Conservation (phyloP, 345 rosid genomes). For the Boechera divaricarpa region DNA sequence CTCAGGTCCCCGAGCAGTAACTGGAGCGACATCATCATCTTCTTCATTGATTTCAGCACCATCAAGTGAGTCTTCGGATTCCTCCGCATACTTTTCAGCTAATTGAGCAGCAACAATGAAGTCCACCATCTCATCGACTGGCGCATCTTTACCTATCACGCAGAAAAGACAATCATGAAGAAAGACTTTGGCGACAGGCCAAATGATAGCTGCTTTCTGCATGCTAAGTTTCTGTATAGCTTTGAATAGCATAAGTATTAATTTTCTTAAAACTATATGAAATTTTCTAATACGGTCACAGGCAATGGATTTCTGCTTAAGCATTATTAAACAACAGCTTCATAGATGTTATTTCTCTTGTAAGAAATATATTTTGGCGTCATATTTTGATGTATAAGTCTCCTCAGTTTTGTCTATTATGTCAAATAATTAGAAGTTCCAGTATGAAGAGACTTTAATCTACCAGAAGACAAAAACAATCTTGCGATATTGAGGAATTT, state of each 20-base stretch:
- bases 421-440: conserved; percentile 10
- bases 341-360: conserved; percentile 4
- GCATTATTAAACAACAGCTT: conserved; percentile 15
- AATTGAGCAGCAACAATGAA: conserved; percentile 82
- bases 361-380: background rate
- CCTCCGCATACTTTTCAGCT: conserved; percentile 62
- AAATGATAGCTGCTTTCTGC: conserved; percentile 5
- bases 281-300: background rate
- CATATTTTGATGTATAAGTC: background rate
- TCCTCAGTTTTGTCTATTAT: conserved; percentile 8
- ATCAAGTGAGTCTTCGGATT: conserved; percentile 44
- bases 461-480: background rate
- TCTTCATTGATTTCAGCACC: conserved; percentile 40
- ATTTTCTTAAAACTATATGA: conserved; percentile 9
- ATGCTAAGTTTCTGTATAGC: conserved; percentile 4
- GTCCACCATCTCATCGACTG: conserved; percentile 75
- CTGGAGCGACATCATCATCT: conserved; percentile 31
- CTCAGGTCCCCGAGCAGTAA: conserved; percentile 48
- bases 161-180: conserved; percentile 35
- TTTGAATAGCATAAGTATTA: background rate
- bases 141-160: conserved; percentile 62
- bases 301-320: background rate
- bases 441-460: background rate
- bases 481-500: conserved; percentile 6
- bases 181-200: background rate